Conservation (phyloP, 2,329 filamentous ascomycete species). For the Botryotinia globosa region DNA sequence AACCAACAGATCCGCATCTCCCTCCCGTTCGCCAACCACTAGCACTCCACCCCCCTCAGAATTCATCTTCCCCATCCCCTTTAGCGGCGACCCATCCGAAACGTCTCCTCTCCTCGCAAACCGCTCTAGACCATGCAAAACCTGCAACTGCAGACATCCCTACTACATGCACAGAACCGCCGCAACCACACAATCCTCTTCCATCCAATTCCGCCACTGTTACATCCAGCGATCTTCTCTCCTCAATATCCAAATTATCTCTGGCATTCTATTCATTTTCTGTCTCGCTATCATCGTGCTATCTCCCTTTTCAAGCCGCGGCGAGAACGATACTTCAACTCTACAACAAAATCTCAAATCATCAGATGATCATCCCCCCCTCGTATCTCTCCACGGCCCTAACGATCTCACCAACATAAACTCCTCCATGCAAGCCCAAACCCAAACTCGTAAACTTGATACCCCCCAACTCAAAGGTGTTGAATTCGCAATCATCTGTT, state of each 20-base stretch:
- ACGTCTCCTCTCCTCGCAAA: background rate
- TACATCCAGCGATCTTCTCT: background rate
- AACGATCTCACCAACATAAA: background rate
- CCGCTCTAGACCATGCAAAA: background rate
- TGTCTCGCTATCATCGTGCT: background rate
- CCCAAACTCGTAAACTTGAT: background rate
- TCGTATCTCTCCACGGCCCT: background rate
- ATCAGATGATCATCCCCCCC: accelerated
- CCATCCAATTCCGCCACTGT: background rate
- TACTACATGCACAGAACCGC: too few species aligned
- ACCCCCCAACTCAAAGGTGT: background rate
- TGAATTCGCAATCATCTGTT: background rate
- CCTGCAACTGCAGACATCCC: background rate
- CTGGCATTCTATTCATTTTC: background rate
- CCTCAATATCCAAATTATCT: background rate
- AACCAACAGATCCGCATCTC: background rate
- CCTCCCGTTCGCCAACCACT: accelerated
- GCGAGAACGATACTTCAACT: accelerated
- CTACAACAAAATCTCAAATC: too few species aligned
- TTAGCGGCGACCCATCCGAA: background rate
- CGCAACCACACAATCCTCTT: background rate
- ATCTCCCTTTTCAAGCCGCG: accelerated
- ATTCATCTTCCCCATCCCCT: background rate
- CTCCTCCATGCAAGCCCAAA: background rate
- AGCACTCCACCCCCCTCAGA: background rate